Percentiles rank a stretch among this genome's conserved stretches.
These are phyloP conservation scores for Thermomucor indicae-seudaticae DNA, from an alignment of 371 early-diverging fungal genomes.

Conservation along the genomic window DNA sequence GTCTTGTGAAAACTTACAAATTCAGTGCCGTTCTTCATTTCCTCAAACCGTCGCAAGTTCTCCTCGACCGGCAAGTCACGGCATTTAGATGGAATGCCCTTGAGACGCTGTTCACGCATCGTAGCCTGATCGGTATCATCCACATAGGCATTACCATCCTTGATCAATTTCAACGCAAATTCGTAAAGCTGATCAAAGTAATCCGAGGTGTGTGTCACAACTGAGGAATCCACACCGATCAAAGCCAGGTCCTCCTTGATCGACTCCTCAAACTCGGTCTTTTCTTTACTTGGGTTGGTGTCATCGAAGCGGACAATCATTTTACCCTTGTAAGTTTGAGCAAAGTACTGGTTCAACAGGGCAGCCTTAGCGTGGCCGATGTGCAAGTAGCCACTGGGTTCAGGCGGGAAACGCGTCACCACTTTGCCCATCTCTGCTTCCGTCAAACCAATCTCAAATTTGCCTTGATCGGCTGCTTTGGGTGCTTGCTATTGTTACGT, in stretches of 20 bases:
- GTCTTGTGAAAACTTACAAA: conserved; percentile 30
- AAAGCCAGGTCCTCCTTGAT: conserved; percentile 95
- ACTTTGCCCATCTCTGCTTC: conserved; percentile 87
- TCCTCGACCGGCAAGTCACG: conserved; percentile 88
- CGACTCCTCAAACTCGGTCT: conserved; percentile 88
- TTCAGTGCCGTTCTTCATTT: conserved; percentile 89
- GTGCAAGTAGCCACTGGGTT: conserved; percentile 98
- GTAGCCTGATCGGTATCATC: conserved; percentile 93
- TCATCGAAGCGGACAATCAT: conserved; percentile 98
- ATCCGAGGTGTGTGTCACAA: conserved; percentile 93
- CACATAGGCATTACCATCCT: conserved; percentile 92
- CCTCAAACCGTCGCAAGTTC: conserved; percentile 88
- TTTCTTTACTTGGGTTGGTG: conserved; percentile 99
- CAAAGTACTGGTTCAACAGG: conserved; percentile 99
- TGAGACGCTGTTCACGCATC: conserved; percentile 94
- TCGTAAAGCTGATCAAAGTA: conserved; percentile 91
- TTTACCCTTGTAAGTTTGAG: conserved; percentile 87
- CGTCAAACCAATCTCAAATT: conserved; percentile 88
- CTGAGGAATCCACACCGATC: conserved; percentile 93
- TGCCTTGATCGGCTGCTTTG: conserved; percentile 81
- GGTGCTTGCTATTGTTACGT: conserved; percentile 1
- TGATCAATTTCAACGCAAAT: conserved; percentile 85
- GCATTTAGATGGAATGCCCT: conserved; percentile 84
- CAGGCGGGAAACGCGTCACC: conserved; percentile 99
- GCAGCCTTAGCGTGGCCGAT: conserved; percentile 99